Evolutionary conservation across 176 grass and related monocot genomes (phyloP).

Genomic region (Thinopyrum elongatum): DNA sequence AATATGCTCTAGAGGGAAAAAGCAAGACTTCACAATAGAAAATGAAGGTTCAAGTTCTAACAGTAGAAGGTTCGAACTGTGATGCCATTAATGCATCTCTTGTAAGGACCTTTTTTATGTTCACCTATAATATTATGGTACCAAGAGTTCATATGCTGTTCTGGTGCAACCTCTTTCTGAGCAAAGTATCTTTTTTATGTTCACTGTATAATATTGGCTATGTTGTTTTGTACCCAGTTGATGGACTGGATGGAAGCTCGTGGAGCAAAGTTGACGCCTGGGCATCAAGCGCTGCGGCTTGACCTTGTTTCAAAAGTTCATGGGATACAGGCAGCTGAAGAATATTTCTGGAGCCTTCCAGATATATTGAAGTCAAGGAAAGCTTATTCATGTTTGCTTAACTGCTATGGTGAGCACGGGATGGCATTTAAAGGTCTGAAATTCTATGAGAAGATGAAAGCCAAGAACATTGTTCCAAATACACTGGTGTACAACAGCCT

Average conservation of each 20-base stretch:
- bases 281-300: constrained; percentile 40
- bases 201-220: neutral
- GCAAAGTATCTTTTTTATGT: neutral
- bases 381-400: constrained; percentile 27
- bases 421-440: constrained; percentile 32
- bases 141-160: neutral
- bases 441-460: constrained; percentile 50
- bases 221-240: constrained; percentile 25
- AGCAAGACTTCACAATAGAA: neutral
- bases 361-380: constrained; percentile 5
- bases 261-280: constrained; percentile 18
- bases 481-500: constrained; percentile 44
- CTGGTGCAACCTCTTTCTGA: neutral
- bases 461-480: constrained; percentile 2
- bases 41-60: neutral
- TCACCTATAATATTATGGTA: neutral
- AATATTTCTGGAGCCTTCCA: neutral
- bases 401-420: neutral
- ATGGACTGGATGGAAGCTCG: constrained; percentile 40
- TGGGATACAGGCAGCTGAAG: constrained; percentile 39
- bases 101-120: neutral
- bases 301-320: constrained; percentile 42
- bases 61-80: neutral
- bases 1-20: neutral
- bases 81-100: neutral